Evolutionary conservation across 2,329 filamentous ascomycete species (phyloP), one percentile per base, ranked within the genome.

Genomic region (Paraphoma chrysanthemicola): DNA sequence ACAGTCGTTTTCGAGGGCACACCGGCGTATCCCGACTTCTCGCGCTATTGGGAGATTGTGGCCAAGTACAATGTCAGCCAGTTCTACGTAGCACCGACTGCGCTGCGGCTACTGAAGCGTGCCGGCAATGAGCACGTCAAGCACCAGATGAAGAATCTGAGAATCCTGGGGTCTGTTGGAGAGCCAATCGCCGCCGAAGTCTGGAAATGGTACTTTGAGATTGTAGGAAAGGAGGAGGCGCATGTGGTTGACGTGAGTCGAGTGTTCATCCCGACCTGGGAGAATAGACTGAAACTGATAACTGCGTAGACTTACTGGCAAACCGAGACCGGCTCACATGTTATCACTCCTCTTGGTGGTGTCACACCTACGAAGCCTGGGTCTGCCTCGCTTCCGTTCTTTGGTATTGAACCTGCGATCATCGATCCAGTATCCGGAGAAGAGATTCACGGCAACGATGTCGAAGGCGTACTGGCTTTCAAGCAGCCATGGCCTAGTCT

Each of bases 201-300:
- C 57, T 99, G 95, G 95, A 98, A 98, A 82, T 99, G 95, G 95
- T 99, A 98, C 81, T 94, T 93, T 77, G 93, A 98, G 79, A 86
- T 90, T 67, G 93, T 99, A 51, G 95, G 95, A 73, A 96, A 93
- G 84, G 90, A 94, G 79, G 89, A 96, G 78, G 90, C 92, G 47
- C 95, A 99, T 74, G 85, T 99, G 77, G 89, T 97, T 53, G 95
- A 99, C 77, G 93, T 96, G 83, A 86, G 92, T 86, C 53, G 43
- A 39, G 4, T 14, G 33, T n/a, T 23, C n/a, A n/a, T 44, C 17
- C 11, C 16, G 12, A 38, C 36, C 30, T 39, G 9, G 36, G 23
- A 43, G 42, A 28, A 39, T 43, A 44, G 46, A 44, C 67, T 76
- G 50, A 77, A 45, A 16, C 41, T 29, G 31, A 56, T 74, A 23